Evolutionary conservation across 2,329 filamentous ascomycete genomes (phyloP).

Genomic region (Talaromyces albobiverticillius): DNA sequence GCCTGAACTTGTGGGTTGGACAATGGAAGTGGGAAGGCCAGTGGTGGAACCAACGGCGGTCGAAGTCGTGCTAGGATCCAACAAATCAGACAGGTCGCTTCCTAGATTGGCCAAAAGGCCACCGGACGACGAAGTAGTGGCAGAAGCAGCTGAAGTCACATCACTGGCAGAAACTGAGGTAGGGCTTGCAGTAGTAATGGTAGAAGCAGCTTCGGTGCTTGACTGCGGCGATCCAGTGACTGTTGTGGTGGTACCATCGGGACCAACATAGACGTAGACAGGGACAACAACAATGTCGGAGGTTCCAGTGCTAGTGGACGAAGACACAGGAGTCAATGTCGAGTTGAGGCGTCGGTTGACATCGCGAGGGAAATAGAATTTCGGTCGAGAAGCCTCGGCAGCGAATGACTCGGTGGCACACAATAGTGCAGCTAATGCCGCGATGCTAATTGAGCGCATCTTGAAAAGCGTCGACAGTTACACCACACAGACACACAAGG

Average conservation of each 20-base stretch:
- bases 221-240: constrained; percentile 14
- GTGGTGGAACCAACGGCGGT: constrained; percentile 3
- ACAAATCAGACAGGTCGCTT: constrained; percentile 4
- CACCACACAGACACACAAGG: not conserved
- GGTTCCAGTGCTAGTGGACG: not conserved
- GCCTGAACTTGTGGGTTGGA: constrained; percentile 10
- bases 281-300: constrained; percentile 15
- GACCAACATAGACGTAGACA: constrained; percentile 16
- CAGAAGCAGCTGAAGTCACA: constrained; percentile 15
- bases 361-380: constrained; percentile 33
- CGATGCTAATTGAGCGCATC: constrained; percentile 30
- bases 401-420: constrained; percentile 30
- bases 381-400: constrained; percentile 28
- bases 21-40: constrained; percentile 8
- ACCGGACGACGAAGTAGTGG: constrained; percentile 2
- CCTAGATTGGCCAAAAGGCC: constrained; percentile 11
- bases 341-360: constrained; percentile 26
- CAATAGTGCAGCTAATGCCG: constrained; percentile 31
- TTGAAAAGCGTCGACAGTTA: constrained; percentile 14
- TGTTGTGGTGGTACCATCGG: constrained; percentile 15
- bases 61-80: constrained; percentile 2
- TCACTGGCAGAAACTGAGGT: constrained; percentile 22
- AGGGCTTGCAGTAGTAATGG: constrained; percentile 4
- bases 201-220: constrained; percentile 1
- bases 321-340: not conserved